Base-by-base conservation (phyloP, 208 protist species). In the Leishmania turanica region DNA sequence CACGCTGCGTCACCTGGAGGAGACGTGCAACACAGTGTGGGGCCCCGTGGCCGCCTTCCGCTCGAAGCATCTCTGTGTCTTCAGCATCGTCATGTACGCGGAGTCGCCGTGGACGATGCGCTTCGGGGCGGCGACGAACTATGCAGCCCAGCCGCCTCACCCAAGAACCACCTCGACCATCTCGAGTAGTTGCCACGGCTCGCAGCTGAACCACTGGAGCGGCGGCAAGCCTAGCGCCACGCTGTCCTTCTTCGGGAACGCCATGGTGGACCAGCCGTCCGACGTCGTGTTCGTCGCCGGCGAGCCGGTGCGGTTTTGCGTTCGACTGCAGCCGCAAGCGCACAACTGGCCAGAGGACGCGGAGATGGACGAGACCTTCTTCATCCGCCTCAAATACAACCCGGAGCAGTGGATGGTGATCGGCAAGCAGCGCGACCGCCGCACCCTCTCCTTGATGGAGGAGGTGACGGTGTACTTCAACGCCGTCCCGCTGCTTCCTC, bases 341-440 rank as follows among this genome's bases (percentile, higher is more conserved):
- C 87, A 94, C 70, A 96, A 97, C 87, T 96, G 92, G 92, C 91
- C 94, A 7, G 91, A 95, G 76, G 90, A 89, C 27, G 86, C 88
- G 31, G 86, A 56, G 11, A 76, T 88, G 54, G 89, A 93, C 77
- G 89, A 95, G 79, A 90, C 92, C 68, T 96, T 97, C 83, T 88
- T 95, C n/a, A 89, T 97, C 37, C 76, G 83, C 5, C 89, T 97
- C 40, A 84, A 89, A 75, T 89, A 84, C 69, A 88, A 95, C 78
- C 80, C 92, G n/a, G 42, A 81, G 70, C 81, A 91, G 83, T 97
- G 94, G 92, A 89, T 95, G 85, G 87, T 96, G 47, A 88, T 91
- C n/a, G 94, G 94, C 42, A 92, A 91, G 80, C 89, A 94, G 81
- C 88, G 92, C 31, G 77, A 93, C 64, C 92, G 90, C 7, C 88